These are phyloP conservation scores for Inga laurina DNA, from an alignment of 306 rosid species.

Conservation along the genomic window DNA sequence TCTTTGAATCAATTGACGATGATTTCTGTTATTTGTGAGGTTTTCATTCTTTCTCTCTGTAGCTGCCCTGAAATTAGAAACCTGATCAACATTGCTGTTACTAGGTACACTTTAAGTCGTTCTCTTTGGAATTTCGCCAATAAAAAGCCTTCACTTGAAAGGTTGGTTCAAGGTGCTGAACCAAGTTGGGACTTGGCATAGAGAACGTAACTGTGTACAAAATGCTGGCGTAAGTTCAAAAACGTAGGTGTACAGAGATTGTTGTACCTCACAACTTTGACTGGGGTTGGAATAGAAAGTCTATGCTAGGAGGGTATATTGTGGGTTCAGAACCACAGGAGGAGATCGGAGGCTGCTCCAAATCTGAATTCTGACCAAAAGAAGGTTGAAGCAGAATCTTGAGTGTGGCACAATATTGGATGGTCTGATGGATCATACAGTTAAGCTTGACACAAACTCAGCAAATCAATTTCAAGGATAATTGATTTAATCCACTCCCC, in stretches of 20 bases:
- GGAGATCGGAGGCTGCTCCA: background rate
- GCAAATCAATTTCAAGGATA: background rate
- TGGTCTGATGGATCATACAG: background rate
- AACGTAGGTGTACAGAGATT: background rate
- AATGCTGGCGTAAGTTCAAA: background rate
- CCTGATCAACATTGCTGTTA: background rate
- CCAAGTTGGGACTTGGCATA: background rate
- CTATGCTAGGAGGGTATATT: background rate
- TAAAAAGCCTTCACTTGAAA: background rate
- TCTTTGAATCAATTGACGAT: background rate
- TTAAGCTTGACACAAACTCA: background rate
- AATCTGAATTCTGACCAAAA: background rate
- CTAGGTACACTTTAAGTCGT: background rate
- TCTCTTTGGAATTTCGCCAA: background rate
- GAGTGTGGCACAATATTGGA: background rate
- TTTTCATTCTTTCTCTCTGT: background rate
- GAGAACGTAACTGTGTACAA: background rate
- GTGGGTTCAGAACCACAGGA: background rate
- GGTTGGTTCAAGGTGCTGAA: background rate
- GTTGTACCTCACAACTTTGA: background rate
- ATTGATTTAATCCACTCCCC: background rate
- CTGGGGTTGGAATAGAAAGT: background rate
- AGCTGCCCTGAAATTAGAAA: background rate
- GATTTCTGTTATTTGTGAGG: background rate
- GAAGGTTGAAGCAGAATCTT: background rate